Evolutionary conservation across 169 alveolate genomes (phyloP), one percentile per base, ranked within the genome.

Genomic region (Sarcocystis neurona): DNA sequence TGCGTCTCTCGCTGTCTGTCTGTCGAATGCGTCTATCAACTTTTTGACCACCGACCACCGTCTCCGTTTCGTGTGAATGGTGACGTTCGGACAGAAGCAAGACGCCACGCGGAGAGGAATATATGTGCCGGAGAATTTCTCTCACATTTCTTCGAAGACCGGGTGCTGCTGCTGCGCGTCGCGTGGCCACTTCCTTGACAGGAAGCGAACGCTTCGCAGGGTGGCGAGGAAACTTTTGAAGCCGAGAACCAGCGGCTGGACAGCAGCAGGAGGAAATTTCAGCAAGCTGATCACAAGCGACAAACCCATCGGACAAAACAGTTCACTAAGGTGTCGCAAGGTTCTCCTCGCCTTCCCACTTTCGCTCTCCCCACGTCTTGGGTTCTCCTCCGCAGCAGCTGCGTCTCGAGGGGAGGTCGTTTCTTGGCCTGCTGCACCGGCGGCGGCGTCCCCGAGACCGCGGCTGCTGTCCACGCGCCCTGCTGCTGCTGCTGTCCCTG

Each of bases 211-310:
- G 12, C 44, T 39, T n/a, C 46, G 23, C 37, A 37, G 32, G 50
- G 41, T 41, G n/a, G 30, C 41, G 5, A 82, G 41, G 63, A 82
- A 82, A 18, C 60, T 82, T 43, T 82, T 82, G 88, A 82, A 82
- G 0, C 88, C 88, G n/a, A 47, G 60, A 46, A 34, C 46, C 39
- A 82, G 46, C 12, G 88, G 88, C 79, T 82, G 88, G 60, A 82
- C 43, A 8, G 88, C 32, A 3, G 53, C 46, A 6, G 88, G 66
- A 6, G 79, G 63, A 53, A 82, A 82, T 46, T 37, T 20, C 79
- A 82, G 79, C 27, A 82, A 79, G 39, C 66, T 43, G 63, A 60
- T 20, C 41, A 63, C 66, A 6, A 82, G 23, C 47, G 88, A 82
- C 32, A 66, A 53, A 47, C 88, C 88, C 12, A 79, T 41, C 41